A percentile compares a stretch with the other conserved stretches of the same genome.
phyloP scores from a whole-genome alignment of 2,329 filamentous ascomycete genomes.

The Pseudopithomyces maydicus region DNA sequence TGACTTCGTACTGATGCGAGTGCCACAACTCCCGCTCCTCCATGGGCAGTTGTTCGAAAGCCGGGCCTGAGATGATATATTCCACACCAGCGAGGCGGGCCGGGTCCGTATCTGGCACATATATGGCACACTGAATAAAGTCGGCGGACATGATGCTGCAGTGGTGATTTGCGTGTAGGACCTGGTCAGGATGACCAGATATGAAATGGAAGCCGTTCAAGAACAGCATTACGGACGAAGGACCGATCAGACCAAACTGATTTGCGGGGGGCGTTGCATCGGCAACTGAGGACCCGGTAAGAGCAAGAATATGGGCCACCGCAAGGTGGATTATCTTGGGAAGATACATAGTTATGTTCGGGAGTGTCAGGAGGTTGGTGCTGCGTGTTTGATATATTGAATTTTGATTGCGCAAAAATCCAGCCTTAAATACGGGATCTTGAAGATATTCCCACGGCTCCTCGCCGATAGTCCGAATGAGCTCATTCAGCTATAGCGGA shows the following conservation, averaged over 20 bases:
- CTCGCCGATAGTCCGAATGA: neutral
- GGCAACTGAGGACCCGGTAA: neutral
- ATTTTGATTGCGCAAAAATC: too few species aligned
- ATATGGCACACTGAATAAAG: slow-evolving; percentile 2
- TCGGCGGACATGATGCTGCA: slow-evolving; percentile 1
- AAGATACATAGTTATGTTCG: neutral
- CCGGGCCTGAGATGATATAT: neutral
- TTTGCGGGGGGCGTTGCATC: neutral
- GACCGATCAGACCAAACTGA: neutral
- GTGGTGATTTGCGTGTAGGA: slow-evolving; percentile 1
- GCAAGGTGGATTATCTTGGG: neutral
- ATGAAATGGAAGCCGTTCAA: slow-evolving; percentile 4
- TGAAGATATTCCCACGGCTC: neutral
- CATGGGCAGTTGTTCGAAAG: neutral
- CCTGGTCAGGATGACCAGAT: neutral
- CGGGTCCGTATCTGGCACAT: neutral
- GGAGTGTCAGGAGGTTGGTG: neutral
- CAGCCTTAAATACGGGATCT: neutral
- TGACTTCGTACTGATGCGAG: slow-evolving; percentile 4
- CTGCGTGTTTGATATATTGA: too few species aligned
- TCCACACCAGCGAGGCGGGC: neutral
- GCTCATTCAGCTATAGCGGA: neutral
- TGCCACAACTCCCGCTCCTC: neutral
- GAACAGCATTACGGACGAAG: neutral
- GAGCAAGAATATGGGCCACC: neutral